Base-by-base conservation (phyloP, 441 rosid species). In the Gossypium davidsonii region DNA sequence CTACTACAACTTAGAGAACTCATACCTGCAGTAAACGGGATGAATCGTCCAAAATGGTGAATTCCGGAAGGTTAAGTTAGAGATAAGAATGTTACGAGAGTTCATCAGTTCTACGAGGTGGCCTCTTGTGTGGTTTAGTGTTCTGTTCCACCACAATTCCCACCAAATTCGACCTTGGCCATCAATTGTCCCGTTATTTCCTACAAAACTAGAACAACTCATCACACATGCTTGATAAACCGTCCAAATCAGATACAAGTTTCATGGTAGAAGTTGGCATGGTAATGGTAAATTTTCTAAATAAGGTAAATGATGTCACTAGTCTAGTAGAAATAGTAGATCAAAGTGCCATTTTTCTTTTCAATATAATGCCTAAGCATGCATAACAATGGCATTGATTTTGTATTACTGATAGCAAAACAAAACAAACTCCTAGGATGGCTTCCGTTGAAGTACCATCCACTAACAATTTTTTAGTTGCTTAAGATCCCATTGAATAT, bases 101-200 rank as follows among this genome's bases (percentile, higher is more conserved):
- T 90, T 92, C 86, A 85, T 87, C n/a, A 94, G 73, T 75, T 94
- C 99, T 17, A 94, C 74, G 15, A 94, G 92, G 80, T 91, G 99
- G 74, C 98, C 98, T 83, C 99, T 89, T 17, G 98, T 91, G 79
- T 88, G 85, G 72, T 85, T 77, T 81, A 92, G 67, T 37, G 96
- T 91, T 82, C 88, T 86, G 79, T 92, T 94, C 98, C 99, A 90
- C 97, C 97, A 94, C 77, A 89, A 80, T 12, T 91, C 94, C 99
- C 99, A 94, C 99, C 97, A 92, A 90, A 91, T 92, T 74, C 75
- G 88, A 72, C 99, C 99, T 75, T 91, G 96, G 67, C 99, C 98
- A 76, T 94, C 97, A 21, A 94, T 86, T 21, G 97, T 90, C 23
- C 97, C 98, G 67, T 94, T 94, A 60, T 88, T 74, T 75, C 99